A percentile compares a stretch with the other conserved stretches of the same genome.
phyloP scores from a whole-genome alignment of 179 eudicot species.

The Pouteria campechiana region DNA sequence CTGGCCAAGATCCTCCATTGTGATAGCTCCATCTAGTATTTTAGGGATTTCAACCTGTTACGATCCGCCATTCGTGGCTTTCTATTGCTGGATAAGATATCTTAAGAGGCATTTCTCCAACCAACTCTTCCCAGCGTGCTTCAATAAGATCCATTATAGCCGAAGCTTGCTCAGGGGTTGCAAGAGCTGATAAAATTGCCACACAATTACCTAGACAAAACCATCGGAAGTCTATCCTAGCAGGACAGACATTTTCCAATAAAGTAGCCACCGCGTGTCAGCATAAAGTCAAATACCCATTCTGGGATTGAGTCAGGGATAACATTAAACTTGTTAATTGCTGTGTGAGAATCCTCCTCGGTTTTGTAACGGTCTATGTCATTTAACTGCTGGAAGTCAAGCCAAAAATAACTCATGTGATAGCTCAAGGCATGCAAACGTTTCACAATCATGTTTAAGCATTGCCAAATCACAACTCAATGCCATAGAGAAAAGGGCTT shows the following conservation, averaged over 20 bases:
- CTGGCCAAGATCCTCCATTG: constrained; percentile 95
- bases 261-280: constrained; percentile 68
- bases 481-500: constrained; percentile 86
- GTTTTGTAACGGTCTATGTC: constrained; percentile 71
- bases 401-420: constrained; percentile 89
- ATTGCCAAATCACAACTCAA: constrained; percentile 62
- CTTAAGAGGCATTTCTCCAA: constrained; percentile 91
- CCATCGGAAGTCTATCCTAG: constrained; percentile 83
- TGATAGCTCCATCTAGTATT: constrained; percentile 89
- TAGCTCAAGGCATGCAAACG: constrained; percentile 79
- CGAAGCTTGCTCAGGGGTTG: constrained; percentile 69
- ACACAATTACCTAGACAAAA: constrained; percentile 78
- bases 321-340: constrained; percentile 91
- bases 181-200: constrained; percentile 67
- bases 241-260: constrained; percentile 82
- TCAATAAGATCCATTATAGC: constrained; percentile 89
- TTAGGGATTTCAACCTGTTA: constrained; percentile 77
- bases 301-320: constrained; percentile 88
- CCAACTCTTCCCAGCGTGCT: constrained; percentile 69
- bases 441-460: constrained; percentile 62
- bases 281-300: constrained; percentile 91
- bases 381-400: constrained; percentile 69
- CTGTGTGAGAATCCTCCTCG: constrained; percentile 86
- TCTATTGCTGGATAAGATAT: constrained; percentile 75
- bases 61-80: constrained; percentile 73